These are phyloP conservation scores for Claviceps arundinis DNA, from an alignment of 2,329 filamentous ascomycete species.

Conservation along the genomic window DNA sequence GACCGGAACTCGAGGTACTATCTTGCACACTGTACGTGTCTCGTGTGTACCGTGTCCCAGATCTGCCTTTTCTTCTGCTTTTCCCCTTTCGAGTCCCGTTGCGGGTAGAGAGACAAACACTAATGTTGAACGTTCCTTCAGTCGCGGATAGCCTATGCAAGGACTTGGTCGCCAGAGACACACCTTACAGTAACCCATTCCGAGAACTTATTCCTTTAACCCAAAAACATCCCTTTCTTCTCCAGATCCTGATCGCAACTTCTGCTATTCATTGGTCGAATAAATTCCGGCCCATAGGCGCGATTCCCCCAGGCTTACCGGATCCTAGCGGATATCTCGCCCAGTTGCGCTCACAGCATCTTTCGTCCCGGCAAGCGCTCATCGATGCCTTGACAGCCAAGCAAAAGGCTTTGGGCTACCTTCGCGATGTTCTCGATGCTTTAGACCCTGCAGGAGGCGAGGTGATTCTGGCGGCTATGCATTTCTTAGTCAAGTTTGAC, in stretches of 20 bases:
- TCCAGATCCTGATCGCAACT: constrained; percentile 34
- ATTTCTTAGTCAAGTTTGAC: constrained; percentile 39
- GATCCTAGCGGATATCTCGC: constrained; percentile 24
- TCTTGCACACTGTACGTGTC: constrained; percentile 34
- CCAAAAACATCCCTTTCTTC: constrained; percentile 29
- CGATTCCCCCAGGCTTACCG: constrained; percentile 17
- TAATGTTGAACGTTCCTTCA: constrained; percentile 14
- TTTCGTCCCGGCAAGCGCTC: constrained; percentile 25
- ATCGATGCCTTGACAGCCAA: constrained; percentile 34
- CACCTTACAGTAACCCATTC: constrained; percentile 32
- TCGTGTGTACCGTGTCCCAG: not conserved
- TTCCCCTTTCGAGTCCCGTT: not conserved
- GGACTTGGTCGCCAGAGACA: constrained; percentile 38
- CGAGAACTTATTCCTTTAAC: constrained; percentile 35
- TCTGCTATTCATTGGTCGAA: constrained; percentile 38
- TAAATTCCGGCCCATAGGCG: constrained; percentile 22
- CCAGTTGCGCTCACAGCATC: constrained; percentile 23
- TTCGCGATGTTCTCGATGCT: constrained; percentile 26
- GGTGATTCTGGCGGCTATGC: constrained; percentile 32
- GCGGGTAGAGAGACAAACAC: not conserved
- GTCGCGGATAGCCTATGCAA: constrained; percentile 37
- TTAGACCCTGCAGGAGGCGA: constrained; percentile 28
- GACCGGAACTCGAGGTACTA: constrained; percentile 31
- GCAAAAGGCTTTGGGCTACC: constrained; percentile 31
- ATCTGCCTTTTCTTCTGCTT: not conserved